phyloP scores from a whole-genome alignment of 768 basidiomycete genomes.

The Inosperma sp. region DNA sequence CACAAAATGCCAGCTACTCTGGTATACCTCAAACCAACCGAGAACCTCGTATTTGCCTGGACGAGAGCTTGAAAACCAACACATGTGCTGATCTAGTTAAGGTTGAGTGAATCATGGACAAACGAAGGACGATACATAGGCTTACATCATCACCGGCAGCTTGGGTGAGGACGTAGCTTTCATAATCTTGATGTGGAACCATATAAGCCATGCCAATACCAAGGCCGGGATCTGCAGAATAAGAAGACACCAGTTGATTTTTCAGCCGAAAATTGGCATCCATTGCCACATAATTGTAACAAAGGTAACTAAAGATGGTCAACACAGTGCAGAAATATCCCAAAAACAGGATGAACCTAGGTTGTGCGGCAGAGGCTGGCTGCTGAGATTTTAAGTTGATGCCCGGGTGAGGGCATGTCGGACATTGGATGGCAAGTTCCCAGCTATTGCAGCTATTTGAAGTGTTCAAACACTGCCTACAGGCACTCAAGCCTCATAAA shows the following conservation, averaged over 20 bases:
- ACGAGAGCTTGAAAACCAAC: conserved; percentile 20
- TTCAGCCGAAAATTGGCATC: neutral
- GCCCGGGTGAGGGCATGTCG: conserved; percentile 29
- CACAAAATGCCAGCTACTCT: too few relatives aligned
- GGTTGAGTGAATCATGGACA: neutral
- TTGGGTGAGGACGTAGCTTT: neutral
- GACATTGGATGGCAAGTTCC: conserved; percentile 24
- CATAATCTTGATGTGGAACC: neutral
- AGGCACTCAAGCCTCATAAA: too few relatives aligned
- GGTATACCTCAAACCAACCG: too few relatives aligned
- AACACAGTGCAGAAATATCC: too few relatives aligned
- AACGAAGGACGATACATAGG: neutral
- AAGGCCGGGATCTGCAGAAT: too few relatives aligned
- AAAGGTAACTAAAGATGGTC: too few relatives aligned
- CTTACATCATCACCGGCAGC: neutral
- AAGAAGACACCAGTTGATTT: neutral
- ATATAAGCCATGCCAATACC: neutral
- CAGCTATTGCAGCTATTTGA: conserved; percentile 17
- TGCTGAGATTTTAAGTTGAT: too few relatives aligned
- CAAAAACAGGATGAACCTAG: too few relatives aligned
- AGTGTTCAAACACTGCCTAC: too few relatives aligned
- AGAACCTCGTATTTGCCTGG: too few relatives aligned
- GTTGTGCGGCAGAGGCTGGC: too few relatives aligned
- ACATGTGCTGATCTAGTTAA: conserved; percentile 19
- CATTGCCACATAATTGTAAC: too few relatives aligned